phyloP scores from a whole-genome alignment of 257 asterid species.

The Solanum dulcamara region DNA sequence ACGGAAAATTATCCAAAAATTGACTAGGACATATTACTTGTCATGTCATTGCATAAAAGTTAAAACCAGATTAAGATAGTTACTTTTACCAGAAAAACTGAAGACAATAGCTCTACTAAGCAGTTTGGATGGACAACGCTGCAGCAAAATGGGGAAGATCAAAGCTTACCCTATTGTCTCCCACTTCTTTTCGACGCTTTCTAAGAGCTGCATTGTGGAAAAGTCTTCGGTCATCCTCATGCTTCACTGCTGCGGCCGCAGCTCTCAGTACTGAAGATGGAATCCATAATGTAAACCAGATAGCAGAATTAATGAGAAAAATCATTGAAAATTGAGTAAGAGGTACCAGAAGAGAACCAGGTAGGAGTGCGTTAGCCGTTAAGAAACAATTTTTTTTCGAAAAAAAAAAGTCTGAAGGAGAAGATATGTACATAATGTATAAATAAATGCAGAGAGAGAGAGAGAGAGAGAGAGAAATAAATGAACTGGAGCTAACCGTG shows the following conservation, averaged over 20 bases:
- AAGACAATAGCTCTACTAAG: not conserved
- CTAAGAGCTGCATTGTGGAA: conserved; percentile 81
- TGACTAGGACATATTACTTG: not conserved
- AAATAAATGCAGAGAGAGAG: not conserved
- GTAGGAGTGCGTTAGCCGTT: not conserved
- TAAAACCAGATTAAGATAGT: not conserved
- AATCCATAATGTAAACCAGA: conserved; percentile 6
- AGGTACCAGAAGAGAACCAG: not conserved
- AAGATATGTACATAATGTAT: not conserved
- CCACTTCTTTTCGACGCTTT: conserved; percentile 87
- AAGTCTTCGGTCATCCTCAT: conserved; percentile 87
- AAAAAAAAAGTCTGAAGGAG: not conserved
- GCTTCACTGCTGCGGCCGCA: conserved; percentile 89
- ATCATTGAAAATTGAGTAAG: not conserved
- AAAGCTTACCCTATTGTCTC: conserved; percentile 62
- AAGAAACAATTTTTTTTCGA: not conserved
- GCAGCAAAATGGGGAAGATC: not conserved
- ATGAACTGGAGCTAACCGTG: conserved; percentile 35
- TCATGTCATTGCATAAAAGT: not conserved
- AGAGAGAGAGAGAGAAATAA: not conserved
- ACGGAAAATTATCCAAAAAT: not conserved
- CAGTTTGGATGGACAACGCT: not conserved
- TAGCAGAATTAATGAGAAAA: not conserved
- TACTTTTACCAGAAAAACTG: not conserved
- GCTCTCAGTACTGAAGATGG: conserved; percentile 70